Base-by-base conservation (phyloP, 768 basidiomycete species). In the Gymnopilus junonius region DNA sequence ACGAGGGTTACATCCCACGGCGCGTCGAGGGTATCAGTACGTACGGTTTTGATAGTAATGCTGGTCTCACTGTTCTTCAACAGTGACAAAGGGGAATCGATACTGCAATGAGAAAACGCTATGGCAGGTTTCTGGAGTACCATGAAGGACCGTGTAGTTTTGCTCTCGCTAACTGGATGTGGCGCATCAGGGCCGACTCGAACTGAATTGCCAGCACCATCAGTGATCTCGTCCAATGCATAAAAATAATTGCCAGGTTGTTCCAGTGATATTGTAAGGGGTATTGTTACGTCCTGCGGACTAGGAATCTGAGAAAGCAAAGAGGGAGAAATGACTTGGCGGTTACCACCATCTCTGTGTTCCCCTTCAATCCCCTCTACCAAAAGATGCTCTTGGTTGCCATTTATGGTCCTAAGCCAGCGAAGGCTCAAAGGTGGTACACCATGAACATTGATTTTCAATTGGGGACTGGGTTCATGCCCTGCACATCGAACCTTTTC, bases 351-450 rank as follows among this genome's bases (percentile, higher is more conserved):
- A 25, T 67, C 65, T 25, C 79, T 74, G 46, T 81, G 80, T 23
- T 82, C 81, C 39, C 83, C 85, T 72, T 93, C 90, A 53, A 96
- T 93, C 8, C 94, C 94, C 69, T 95, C 94, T 1, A 95, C 92
- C 40, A 91, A 76, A 65, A 91, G 91, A 46, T 84, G 80, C 70
- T 95, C 92, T 58, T 82, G 80, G 64, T 82, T 80, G 11, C 87
- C 87, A 59, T 87, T 88, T 43, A 88, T 78, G 23, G 88, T 86
- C 64, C 88, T 87, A 68, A 86, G 82, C 93, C 93, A 94, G 43
- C 86, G 84, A 43, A 95, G 79, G 68, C 87, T 90, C 67, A 94
- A 80, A 11, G 92, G 91, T 20, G 92, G 90, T 8, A 92, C 86
- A 8, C 92, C 93, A 61, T 78, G 79, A 27, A 94, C 87, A 55